Percentiles rank a stretch among this genome's conserved stretches.
phyloP scores from a whole-genome alignment of 2,329 filamentous ascomycete genomes.

The Neodidymelliopsis sp. region DNA sequence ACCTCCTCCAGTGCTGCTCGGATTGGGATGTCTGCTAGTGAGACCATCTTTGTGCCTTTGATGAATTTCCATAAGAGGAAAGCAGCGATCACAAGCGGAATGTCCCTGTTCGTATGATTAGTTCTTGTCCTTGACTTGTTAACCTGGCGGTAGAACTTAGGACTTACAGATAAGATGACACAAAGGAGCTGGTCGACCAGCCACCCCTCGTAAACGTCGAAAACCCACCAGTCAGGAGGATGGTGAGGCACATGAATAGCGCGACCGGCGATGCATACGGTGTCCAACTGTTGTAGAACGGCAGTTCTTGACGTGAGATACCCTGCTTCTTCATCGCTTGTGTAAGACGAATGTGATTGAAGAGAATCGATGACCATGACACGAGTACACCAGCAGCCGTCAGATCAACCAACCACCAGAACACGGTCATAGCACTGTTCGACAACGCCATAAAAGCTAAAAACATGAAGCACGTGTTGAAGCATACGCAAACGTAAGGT shows the following conservation, averaged over 20 bases:
- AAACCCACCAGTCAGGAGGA: conserved; percentile 69
- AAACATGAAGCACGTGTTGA: conserved; percentile 49
- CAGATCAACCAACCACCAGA: conserved; percentile 74
- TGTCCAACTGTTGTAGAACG: conserved; percentile 46
- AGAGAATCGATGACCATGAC: conserved; percentile 60
- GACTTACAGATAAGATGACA: conserved; percentile 43
- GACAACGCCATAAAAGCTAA: conserved; percentile 58
- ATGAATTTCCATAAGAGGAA: conserved; percentile 71
- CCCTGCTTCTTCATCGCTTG: conserved; percentile 53
- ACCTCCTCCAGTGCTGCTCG: conserved; percentile 34
- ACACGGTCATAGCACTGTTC: conserved; percentile 56
- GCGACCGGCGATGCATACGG: conserved; percentile 44
- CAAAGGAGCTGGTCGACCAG: conserved; percentile 47
- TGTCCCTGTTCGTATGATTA: too few species aligned
- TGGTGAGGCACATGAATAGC: conserved; percentile 59
- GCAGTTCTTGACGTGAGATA: conserved; percentile 56
- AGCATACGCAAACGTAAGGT: conserved; percentile 46
- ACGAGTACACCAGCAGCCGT: conserved; percentile 63
- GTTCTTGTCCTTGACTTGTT: too few species aligned
- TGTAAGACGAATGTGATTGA: conserved; percentile 66
- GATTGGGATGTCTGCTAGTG: conserved; percentile 31
- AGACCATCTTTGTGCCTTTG: conserved; percentile 64
- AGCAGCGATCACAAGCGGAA: conserved; percentile 48
- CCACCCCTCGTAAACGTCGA: conserved; percentile 61
- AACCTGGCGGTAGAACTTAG: too few species aligned